phyloP scores from a whole-genome alignment of 192 early-diverging fungal species.

The Lunasporangiospora selenospora region DNA sequence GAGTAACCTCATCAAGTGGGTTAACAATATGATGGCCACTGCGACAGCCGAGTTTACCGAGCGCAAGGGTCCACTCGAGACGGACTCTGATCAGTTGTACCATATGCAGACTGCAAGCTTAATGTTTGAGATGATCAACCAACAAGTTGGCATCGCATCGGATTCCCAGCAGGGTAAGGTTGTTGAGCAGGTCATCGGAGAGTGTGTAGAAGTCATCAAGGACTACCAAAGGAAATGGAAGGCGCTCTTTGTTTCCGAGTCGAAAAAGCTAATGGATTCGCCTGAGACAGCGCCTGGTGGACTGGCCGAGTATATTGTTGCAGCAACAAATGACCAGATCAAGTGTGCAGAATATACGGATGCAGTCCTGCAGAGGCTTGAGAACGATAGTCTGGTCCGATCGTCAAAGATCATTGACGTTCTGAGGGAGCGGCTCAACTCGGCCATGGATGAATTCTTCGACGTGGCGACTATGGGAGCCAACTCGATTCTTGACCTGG shows the following conservation, averaged over 20 bases:
- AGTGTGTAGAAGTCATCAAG: slow-evolving; percentile 84
- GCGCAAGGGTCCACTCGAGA: slow-evolving; percentile 75
- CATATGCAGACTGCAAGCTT: slow-evolving; percentile 83
- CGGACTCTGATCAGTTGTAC: slow-evolving; percentile 81
- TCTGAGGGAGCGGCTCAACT: slow-evolving; percentile 70
- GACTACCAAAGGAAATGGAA: slow-evolving; percentile 88
- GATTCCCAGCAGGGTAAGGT: slow-evolving; percentile 89
- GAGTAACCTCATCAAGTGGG: slow-evolving; percentile 90
- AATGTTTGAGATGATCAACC: slow-evolving; percentile 98
- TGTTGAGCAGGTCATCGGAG: slow-evolving; percentile 82
- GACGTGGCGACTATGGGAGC: slow-evolving; percentile 80
- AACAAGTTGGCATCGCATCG: slow-evolving; percentile 92
- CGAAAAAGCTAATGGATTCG: slow-evolving; percentile 78
- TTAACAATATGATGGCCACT: slow-evolving; percentile 84
- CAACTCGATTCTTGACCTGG: slow-evolving; percentile 82
- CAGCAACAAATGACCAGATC: slow-evolving; percentile 94
- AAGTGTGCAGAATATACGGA: slow-evolving; percentile 93
- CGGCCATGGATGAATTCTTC: slow-evolving; percentile 90
- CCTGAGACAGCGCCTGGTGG: slow-evolving; percentile 81
- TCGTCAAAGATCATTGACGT: slow-evolving; percentile 65
- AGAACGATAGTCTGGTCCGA: slow-evolving; percentile 46
- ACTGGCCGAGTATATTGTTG: slow-evolving; percentile 94
- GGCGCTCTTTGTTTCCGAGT: slow-evolving; percentile 75
- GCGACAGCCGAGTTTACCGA: slow-evolving; percentile 83
- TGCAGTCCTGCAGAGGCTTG: slow-evolving; percentile 65